A percentile compares a stretch with the other conserved stretches of the same genome.
Evolutionary conservation across 495 filamentous ascomycete genomes (phyloP).

Genomic region (Tuber microsphaerosporum): DNA sequence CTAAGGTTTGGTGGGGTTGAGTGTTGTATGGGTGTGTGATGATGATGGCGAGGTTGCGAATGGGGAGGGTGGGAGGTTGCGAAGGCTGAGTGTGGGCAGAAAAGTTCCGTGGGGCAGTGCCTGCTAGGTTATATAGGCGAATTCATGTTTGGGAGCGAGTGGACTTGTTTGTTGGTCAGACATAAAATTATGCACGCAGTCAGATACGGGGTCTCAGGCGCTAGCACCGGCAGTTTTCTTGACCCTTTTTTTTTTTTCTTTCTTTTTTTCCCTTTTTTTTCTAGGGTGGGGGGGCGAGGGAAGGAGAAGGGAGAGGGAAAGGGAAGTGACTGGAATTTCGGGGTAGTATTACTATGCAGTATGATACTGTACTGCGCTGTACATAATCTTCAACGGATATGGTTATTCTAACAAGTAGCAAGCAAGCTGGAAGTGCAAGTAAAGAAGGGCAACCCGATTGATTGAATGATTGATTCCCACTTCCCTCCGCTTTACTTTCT

Average conservation of each 20-base stretch:
- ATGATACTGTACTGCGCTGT: background rate
- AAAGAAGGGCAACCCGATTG: background rate
- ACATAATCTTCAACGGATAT: slow-evolving; percentile 3
- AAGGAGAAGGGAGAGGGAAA: background rate
- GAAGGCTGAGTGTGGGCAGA: slow-evolving; percentile 3
- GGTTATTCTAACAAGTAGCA: background rate
- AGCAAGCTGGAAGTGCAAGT: background rate
- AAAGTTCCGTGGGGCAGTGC: slow-evolving; percentile 5
- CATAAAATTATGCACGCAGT: slow-evolving; percentile 40
- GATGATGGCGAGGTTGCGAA: background rate
- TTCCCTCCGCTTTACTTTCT: background rate
- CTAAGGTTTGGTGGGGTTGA: background rate
- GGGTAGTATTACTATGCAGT: background rate
- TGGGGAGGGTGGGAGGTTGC: background rate
- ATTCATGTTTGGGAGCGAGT: slow-evolving; percentile 29
- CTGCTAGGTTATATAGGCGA: slow-evolving; percentile 39
- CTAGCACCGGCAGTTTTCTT: slow-evolving; percentile 33
- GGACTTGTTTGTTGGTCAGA: slow-evolving; percentile 35
- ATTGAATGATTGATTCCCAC: background rate
- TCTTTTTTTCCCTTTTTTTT: background rate
- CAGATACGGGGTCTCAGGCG: slow-evolving; percentile 39
- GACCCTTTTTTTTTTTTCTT: background rate
- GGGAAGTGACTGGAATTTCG: background rate
- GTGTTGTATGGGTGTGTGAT: background rate
- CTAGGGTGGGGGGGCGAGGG: background rate